A percentile compares a stretch with the other conserved stretches of the same genome.
Evolutionary conservation across 2,329 filamentous ascomycete species (phyloP).

Genomic region (Chrysosphaeria jannelii): DNA sequence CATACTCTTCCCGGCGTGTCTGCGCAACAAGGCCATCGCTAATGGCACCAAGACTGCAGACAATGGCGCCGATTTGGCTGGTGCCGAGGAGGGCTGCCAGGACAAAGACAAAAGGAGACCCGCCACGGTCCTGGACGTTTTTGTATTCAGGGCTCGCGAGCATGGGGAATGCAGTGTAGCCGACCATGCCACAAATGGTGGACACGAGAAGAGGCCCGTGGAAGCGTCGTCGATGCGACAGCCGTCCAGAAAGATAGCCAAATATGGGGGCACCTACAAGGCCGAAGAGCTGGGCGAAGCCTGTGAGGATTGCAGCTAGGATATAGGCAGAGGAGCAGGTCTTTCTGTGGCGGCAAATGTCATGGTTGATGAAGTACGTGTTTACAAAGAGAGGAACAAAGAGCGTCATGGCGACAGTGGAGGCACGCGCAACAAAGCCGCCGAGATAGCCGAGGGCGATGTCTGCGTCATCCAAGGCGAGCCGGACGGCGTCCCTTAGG

Average conservation of each 20-base stretch:
- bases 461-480: slow-evolving; percentile 45
- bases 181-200: slow-evolving; percentile 41
- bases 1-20: background rate
- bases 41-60: slow-evolving; percentile 74
- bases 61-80: slow-evolving; percentile 87
- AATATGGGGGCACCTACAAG: slow-evolving; percentile 65
- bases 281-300: slow-evolving; percentile 63
- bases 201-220: slow-evolving; percentile 49
- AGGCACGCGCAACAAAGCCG: slow-evolving; percentile 81
- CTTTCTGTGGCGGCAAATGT: slow-evolving; percentile 52
- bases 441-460: slow-evolving; percentile 76
- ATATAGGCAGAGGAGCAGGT: slow-evolving; percentile 70
- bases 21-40: slow-evolving; percentile 24
- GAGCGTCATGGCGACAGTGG: slow-evolving; percentile 77
- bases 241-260: slow-evolving; percentile 38
- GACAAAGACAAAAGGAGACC: slow-evolving; percentile 37
- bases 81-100: slow-evolving; percentile 59
- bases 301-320: slow-evolving; percentile 61
- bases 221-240: slow-evolving; percentile 7
- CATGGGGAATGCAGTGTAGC: slow-evolving; percentile 50
- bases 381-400: slow-evolving; percentile 89
- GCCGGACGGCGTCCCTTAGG: slow-evolving; percentile 28
- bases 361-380: slow-evolving; percentile 56
- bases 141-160: slow-evolving; percentile 47
- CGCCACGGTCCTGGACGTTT: slow-evolving; percentile 30